Percentiles rank a stretch among this genome's conserved stretches.
Conservation (phyloP, 1,139 yeast genomes). For the Taphrina communis region DNA sequence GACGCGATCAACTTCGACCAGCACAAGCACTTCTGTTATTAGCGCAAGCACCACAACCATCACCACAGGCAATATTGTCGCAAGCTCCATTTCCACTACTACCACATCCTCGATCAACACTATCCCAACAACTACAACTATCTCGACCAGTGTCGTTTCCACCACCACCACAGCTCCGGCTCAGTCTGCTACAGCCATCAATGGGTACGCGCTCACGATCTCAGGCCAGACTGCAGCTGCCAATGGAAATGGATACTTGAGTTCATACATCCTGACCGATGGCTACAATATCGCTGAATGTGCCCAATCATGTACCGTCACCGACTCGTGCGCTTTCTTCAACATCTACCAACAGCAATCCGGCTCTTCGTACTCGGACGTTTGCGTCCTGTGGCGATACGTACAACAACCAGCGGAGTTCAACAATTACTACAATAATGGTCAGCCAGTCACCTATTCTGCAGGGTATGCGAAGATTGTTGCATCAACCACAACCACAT, state of each 20-base stretch:
- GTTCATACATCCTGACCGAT: neutral
- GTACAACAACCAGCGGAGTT: neutral
- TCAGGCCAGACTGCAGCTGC: conserved; percentile 14
- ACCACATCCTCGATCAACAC: neutral
- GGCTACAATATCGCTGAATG: conserved; percentile 1
- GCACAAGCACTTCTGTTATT: neutral
- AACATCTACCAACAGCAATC: conserved; percentile 20
- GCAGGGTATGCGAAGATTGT: conserved; percentile 11
- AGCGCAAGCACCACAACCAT: neutral
- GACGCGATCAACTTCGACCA: neutral
- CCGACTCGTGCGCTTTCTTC: conserved; percentile 13
- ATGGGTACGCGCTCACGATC: neutral
- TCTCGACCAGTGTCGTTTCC: neutral
- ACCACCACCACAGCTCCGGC: neutral
- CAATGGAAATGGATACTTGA: neutral
- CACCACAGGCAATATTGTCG: neutral
- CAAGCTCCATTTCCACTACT: neutral
- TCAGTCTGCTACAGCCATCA: neutral
- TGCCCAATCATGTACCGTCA: conserved; percentile 20
- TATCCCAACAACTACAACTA: neutral
- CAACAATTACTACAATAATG: conserved; percentile 16
- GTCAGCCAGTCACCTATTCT: conserved; percentile 2
- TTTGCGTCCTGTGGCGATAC: conserved; percentile 9
- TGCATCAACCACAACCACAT: neutral
- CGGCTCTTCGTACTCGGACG: conserved; percentile 4